Base-by-base conservation (phyloP, 495 filamentous ascomycete species). In the Podospora pseudocomata region DNA sequence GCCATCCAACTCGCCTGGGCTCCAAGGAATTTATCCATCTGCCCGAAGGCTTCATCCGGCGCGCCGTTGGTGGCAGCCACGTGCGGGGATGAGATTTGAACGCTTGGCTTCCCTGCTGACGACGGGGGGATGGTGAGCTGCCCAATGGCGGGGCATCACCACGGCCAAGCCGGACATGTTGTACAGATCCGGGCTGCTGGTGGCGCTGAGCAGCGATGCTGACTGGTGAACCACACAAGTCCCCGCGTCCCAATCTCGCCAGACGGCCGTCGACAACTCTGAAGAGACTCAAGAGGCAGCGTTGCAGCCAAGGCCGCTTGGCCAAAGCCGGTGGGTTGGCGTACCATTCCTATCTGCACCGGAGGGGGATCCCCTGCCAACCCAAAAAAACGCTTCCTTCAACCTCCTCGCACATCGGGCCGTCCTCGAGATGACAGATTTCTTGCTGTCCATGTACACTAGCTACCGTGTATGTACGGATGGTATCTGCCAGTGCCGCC, bases 111-210 rank as follows among this genome's bases (percentile, higher is more conserved):
- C 26, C 18, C 65, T 64, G 65, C 67, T 64, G 57, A 63, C 28
- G 62, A 32, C 4, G 30, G 30, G 66, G 66, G 23, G 39, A 49
- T 32, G 63, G 59, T 67, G 63, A 55, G 64, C 66, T 56, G 55
- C 4, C 72, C 71, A 71, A 73, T 72, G 60, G 30, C 54, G 57
- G 60, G 54, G 20, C 19, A 19, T n/a, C 20, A n/a, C 44, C 28
- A 23, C 60, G 56, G 75, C 75, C 75, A 77, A 77, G 75, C 69
- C 75, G 75, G 75, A 72, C 65, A 15, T 70, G 65, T 66, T 73
- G 64, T 53, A 71, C 73, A 76, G 75, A 75, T 77, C 72, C 68
- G 72, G 72, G 68, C 70, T 71, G 49, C 59, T 74, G 71, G 74
- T 68, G 71, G 73, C 68, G 67, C 32, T 49, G 39, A 49, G 39